phyloP scores from a whole-genome alignment of 2,329 filamentous ascomycete genomes.

The Claviceps maximensis region DNA sequence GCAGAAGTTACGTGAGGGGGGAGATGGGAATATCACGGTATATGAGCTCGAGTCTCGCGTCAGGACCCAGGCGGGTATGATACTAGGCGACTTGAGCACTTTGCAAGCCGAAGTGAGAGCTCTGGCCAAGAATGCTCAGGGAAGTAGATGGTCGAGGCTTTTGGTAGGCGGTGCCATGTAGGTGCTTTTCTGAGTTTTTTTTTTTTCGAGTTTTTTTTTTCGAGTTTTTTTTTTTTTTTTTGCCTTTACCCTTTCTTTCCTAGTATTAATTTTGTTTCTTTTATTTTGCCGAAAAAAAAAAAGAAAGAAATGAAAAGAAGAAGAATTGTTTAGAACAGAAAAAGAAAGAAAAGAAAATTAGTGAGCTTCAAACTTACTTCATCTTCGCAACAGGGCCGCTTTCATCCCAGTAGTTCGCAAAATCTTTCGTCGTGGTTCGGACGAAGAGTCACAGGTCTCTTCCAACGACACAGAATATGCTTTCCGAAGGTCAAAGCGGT shows the following conservation, averaged over 20 bases:
- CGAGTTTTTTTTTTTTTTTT: background rate
- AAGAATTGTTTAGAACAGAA: background rate
- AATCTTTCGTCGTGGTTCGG: slow-evolving; percentile 33
- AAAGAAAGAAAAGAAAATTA: background rate
- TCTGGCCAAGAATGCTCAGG: slow-evolving; percentile 31
- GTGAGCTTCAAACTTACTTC: no score
- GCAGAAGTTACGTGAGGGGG: slow-evolving; percentile 16
- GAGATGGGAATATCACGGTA: slow-evolving; percentile 15
- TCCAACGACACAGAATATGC: slow-evolving; percentile 45
- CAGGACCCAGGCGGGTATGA: slow-evolving; percentile 26
- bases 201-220: background rate
- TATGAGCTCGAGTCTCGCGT: slow-evolving; percentile 30
- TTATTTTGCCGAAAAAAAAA: background rate
- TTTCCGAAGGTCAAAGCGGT: slow-evolving; percentile 35
- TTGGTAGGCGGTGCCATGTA: slow-evolving; percentile 38
- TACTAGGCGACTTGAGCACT: slow-evolving; percentile 30
- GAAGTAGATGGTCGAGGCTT: slow-evolving; percentile 39
- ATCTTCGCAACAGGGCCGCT: slow-evolving; percentile 24
- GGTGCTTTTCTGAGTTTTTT: slow-evolving; percentile 13
- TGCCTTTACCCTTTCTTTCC: no score
- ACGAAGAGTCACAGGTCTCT: slow-evolving; percentile 22
- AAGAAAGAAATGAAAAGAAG: background rate
- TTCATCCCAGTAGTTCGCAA: slow-evolving; percentile 39
- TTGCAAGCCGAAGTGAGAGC: slow-evolving; percentile 31
- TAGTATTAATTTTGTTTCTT: background rate